phyloP scores from a whole-genome alignment of 78 protist species.

The Abeoforma whisleri region DNA sequence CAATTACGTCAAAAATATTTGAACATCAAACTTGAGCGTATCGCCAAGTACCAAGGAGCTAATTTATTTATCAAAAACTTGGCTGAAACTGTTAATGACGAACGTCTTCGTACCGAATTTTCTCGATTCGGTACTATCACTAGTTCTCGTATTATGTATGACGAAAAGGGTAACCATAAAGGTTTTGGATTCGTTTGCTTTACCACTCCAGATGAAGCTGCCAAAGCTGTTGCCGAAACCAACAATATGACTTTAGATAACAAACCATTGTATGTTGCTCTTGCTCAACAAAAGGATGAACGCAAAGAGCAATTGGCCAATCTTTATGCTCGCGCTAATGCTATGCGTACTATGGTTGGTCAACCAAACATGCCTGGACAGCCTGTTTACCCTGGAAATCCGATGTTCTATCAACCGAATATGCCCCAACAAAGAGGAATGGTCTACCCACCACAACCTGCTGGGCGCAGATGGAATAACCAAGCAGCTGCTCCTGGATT shows the following conservation, averaged over 20 bases:
- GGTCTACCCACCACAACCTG: neutral
- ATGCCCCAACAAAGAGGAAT: neutral
- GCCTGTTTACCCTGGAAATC: slow-evolving; percentile 11
- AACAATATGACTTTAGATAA: slow-evolving; percentile 50
- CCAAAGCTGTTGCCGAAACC: slow-evolving; percentile 68
- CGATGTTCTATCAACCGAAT: slow-evolving; percentile 21
- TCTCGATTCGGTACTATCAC: slow-evolving; percentile 83
- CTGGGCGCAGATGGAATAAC: neutral
- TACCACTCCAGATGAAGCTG: slow-evolving; percentile 83
- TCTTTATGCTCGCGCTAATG: slow-evolving; percentile 59
- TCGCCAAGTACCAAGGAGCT: slow-evolving; percentile 61
- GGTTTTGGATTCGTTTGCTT: slow-evolving; percentile 97
- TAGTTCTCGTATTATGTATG: slow-evolving; percentile 79
- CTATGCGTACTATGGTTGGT: neutral
- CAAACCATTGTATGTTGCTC: slow-evolving; percentile 88
- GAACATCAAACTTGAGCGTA: slow-evolving; percentile 38
- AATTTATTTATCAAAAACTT: slow-evolving; percentile 93
- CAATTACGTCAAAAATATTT: slow-evolving; percentile 61
- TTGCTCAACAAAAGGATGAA: slow-evolving; percentile 77
- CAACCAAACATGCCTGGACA: slow-evolving; percentile 26
- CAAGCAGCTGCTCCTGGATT: neutral
- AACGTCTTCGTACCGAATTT: slow-evolving; percentile 66
- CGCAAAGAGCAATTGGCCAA: slow-evolving; percentile 70
- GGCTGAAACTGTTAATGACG: slow-evolving; percentile 76
- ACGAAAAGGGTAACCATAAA: slow-evolving; percentile 60